Evolutionary conservation across 805 yeast genomes (phyloP).

Genomic region (Komagataella pseudopastoris): DNA sequence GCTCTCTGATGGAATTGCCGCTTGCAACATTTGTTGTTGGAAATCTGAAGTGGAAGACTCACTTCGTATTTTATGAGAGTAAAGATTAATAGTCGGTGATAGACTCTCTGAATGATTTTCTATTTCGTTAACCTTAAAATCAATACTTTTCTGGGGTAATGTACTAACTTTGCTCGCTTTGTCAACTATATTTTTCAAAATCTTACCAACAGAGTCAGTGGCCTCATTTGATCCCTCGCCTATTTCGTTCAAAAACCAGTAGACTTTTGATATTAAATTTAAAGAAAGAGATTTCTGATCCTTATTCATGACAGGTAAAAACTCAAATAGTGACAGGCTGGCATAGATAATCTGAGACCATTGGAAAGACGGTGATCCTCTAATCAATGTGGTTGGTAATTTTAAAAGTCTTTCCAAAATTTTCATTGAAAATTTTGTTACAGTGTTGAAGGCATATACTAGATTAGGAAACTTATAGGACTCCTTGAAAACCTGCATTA

Average conservation of each 20-base stretch:
- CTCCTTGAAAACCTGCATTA: background rate
- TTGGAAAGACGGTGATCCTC: constrained; percentile 41
- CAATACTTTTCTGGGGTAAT: background rate
- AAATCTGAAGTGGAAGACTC: background rate
- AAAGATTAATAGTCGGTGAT: background rate
- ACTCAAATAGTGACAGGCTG: constrained; percentile 37
- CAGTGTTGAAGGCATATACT: constrained; percentile 18
- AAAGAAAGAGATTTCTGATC: constrained; percentile 27
- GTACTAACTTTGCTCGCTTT: constrained; percentile 16
- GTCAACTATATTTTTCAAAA: constrained; percentile 37
- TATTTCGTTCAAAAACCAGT: constrained; percentile 44
- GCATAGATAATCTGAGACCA: constrained; percentile 41
- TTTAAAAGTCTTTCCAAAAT: constrained; percentile 29
- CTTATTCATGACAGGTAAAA: constrained; percentile 22
- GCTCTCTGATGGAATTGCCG: background rate
- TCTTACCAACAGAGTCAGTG: constrained; percentile 44
- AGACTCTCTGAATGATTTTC: background rate
- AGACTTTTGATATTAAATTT: constrained; percentile 34
- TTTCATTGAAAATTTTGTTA: constrained; percentile 27
- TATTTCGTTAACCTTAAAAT: background rate
- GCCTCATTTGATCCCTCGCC: constrained; percentile 47
- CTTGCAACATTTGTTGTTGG: background rate
- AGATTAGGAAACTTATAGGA: background rate
- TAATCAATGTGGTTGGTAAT: constrained; percentile 30
- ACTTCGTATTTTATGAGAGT: background rate